Percentiles rank a stretch among this genome's conserved stretches.
phyloP scores from a whole-genome alignment of 495 filamentous ascomycete species.

The Penicillium psychrofluorescens region DNA sequence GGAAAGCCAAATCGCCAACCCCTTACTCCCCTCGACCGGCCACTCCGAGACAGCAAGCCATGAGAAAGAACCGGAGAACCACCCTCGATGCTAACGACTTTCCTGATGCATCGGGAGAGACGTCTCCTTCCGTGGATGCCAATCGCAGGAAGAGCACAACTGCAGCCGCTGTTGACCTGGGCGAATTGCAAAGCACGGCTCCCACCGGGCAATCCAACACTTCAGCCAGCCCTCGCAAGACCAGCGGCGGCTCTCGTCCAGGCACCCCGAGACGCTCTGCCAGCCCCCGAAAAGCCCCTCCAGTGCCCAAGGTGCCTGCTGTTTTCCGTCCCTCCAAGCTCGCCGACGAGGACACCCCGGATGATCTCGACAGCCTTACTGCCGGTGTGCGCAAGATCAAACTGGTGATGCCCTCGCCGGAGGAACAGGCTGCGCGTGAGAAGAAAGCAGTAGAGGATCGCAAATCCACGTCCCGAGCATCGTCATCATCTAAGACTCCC shows the following conservation, averaged over 20 bases:
- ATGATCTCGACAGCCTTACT: slow-evolving; percentile 56
- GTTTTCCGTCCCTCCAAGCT: slow-evolving; percentile 14
- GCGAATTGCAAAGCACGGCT: slow-evolving; percentile 13
- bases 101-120: slow-evolving; percentile 28
- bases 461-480: slow-evolving; percentile 7
- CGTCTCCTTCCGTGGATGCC: slow-evolving; percentile 31
- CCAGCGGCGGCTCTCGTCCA: slow-evolving; percentile 27
- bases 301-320: slow-evolving; percentile 38
- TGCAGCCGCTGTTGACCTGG: slow-evolving; percentile 6
- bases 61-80: slow-evolving; percentile 50
- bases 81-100: slow-evolving; percentile 54
- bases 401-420: slow-evolving; percentile 62
- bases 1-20: slow-evolving; percentile 52
- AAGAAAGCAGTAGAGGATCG: slow-evolving; percentile 31
- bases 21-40: slow-evolving; percentile 31
- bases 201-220: slow-evolving; percentile 9
- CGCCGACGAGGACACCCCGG: slow-evolving; percentile 11
- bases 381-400: slow-evolving; percentile 69
- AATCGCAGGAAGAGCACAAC: slow-evolving; percentile 29
- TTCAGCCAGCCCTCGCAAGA: slow-evolving; percentile 28
- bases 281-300: slow-evolving; percentile 35
- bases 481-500: slow-evolving; percentile 1
- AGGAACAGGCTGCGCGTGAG: slow-evolving; percentile 59
- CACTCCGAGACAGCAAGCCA: slow-evolving; percentile 39
- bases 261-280: slow-evolving; percentile 39